phyloP scores from a whole-genome alignment of 2,329 filamentous ascomycete genomes.

The Chaetothyriales sp. region DNA sequence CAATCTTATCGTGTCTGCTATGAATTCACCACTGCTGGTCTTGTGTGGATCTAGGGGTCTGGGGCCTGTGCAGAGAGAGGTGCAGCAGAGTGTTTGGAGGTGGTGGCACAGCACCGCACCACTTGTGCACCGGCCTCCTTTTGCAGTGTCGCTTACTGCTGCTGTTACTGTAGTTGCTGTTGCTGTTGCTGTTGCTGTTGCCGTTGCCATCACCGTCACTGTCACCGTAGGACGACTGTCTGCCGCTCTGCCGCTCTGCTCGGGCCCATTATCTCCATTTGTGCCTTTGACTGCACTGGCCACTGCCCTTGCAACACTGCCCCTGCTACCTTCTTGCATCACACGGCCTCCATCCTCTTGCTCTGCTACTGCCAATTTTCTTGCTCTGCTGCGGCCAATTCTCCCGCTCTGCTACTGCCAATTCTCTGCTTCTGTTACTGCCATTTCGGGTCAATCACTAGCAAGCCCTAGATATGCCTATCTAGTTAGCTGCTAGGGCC shows the following conservation, averaged over 20 bases:
- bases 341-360: neutral
- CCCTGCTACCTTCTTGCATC: neutral
- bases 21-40: too few relatives aligned
- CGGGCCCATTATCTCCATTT: neutral
- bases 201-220: neutral
- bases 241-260: too few relatives aligned
- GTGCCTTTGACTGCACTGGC: neutral
- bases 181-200: neutral
- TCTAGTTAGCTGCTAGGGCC: neutral
- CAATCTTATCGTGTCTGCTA: too few relatives aligned
- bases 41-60: too few relatives aligned
- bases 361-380: too few relatives aligned
- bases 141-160: neutral
- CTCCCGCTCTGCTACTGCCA: too few relatives aligned
- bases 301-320: neutral
- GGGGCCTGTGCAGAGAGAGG: too few relatives aligned
- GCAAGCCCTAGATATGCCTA: neutral
- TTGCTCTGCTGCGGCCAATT: too few relatives aligned
- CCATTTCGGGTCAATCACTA: neutral
- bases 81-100: neutral
- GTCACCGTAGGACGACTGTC: too few relatives aligned
- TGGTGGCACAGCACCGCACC: neutral
- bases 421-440: neutral
- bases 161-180: neutral
- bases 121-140: neutral